Base-by-base conservation (phyloP, 805 yeast species). In the Millerago galiae region DNA sequence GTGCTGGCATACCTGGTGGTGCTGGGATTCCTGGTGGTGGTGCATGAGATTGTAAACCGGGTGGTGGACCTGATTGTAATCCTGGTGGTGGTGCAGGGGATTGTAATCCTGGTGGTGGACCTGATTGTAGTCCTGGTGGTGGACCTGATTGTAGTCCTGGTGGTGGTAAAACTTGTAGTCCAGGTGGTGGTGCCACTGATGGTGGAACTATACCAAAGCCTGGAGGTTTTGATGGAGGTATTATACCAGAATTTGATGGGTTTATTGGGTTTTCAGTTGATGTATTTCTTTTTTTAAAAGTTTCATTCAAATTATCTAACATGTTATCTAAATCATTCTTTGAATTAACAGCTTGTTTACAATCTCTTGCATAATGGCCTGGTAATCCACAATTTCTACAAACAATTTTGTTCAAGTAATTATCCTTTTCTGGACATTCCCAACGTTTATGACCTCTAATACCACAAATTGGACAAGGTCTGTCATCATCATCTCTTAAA, bases 361-460 rank as follows among this genome's bases (percentile, higher is more conserved):
- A 93, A 63, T 93, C 98, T 44, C 88, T 71, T 1, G 95, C 90
- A 48, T 80, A 78, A 63, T 91, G 98, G 1, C 98, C 99, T 24
- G 74, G 67, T 41, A 74, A 74, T 1, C 95, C 95, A 72, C 98
- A 91, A 13, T 69, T 70, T 26, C 78, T 70, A 65, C 98, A 93
- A 13, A 81, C 73, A 34, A 91, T 67, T 36, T 58, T 74, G 43
- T 67, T 76, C 40, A 74, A 72, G 70, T 61, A 77, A 27, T 64
- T 69, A 43, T 68, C 69, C 44, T 69, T 63, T 47, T 62, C 70
- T 44, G 78, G 95, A 71, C 90, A 82, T 34, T 78, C 81, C 59
- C 70, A 74, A 49, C 75, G 68, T 41, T 72, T 70, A 54, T 83
- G 89, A 1, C 89, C 90, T 37, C 67, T 61, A 32, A 78, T 69